Conservation (phyloP, 148 eudicot species). For the Cornus suecica region DNA sequence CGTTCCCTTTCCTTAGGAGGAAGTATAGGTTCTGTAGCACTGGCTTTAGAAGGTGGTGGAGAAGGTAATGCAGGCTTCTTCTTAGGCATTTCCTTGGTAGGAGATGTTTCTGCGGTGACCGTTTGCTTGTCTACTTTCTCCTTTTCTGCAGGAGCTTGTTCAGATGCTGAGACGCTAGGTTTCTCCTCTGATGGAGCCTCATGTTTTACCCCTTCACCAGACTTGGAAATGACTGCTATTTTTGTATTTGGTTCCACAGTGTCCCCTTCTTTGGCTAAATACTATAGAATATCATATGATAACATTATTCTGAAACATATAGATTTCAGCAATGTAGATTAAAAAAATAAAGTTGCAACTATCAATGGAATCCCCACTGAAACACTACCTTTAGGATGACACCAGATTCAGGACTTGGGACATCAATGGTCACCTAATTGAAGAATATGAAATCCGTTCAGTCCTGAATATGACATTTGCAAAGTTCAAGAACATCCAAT, state of each 20-base stretch:
- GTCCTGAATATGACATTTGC: background rate
- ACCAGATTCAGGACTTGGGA: constrained; percentile 83
- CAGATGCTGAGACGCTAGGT: constrained; percentile 35
- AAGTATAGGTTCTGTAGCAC: constrained; percentile 68
- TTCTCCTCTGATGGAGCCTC: constrained; percentile 62
- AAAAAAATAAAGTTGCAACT: background rate
- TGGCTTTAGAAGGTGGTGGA: constrained; percentile 36
- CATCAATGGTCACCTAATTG: constrained; percentile 70
- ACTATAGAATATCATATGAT: constrained; percentile 24
- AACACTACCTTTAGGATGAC: constrained; percentile 49
- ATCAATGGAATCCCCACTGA: background rate
- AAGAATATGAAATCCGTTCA: background rate
- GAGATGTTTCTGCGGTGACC: constrained; percentile 35
- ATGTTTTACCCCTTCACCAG: constrained; percentile 51
- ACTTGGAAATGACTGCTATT: constrained; percentile 63
- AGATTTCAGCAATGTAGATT: background rate
- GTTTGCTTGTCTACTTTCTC: constrained; percentile 25
- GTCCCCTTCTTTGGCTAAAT: constrained; percentile 78
- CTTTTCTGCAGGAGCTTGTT: constrained; percentile 33
- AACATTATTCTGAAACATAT: background rate
- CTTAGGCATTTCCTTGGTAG: constrained; percentile 29
- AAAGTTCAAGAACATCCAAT: background rate
- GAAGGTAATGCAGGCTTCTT: constrained; percentile 50
- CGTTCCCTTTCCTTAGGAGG: constrained; percentile 92
- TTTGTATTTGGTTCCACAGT: constrained; percentile 80